Percentiles rank a stretch among this genome's conserved stretches.
Conservation (phyloP, 345 rosid species). For the Aquilaria sinensis region DNA sequence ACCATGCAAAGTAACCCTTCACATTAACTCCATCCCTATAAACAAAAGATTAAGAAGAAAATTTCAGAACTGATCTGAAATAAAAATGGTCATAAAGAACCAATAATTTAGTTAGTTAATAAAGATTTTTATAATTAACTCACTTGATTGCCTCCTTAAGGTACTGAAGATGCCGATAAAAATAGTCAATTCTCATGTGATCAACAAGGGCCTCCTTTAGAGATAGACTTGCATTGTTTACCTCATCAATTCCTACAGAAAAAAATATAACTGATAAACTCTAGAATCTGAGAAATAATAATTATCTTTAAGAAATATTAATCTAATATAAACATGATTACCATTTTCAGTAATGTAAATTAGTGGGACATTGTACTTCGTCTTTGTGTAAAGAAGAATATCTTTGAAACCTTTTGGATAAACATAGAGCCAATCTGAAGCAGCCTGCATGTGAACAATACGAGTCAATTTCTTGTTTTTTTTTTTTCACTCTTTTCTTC, state of each 20-base stretch:
- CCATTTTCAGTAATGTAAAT: slow-evolving; percentile 38
- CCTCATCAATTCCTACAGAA: slow-evolving; percentile 15
- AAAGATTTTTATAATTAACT: not conserved
- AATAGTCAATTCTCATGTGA: slow-evolving; percentile 18
- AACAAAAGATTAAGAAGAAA: not conserved
- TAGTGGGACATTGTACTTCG: slow-evolving; percentile 24
- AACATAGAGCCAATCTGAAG: slow-evolving; percentile 12
- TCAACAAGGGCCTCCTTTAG: slow-evolving; percentile 17
- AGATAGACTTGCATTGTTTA: slow-evolving; percentile 11
- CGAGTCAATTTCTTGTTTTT: too few species aligned
- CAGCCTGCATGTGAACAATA: slow-evolving; percentile 1
- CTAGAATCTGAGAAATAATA: too few species aligned
- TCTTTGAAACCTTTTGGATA: slow-evolving; percentile 19
- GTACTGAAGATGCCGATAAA: slow-evolving; percentile 17
- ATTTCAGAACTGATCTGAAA: too few species aligned
- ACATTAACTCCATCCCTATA: slow-evolving; percentile 25
- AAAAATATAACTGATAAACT: not conserved
- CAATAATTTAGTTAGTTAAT: not conserved
- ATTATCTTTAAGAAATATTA: too few species aligned
- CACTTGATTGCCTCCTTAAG: slow-evolving; percentile 20
- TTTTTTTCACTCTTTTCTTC: too few species aligned
- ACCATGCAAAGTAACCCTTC: slow-evolving; percentile 42
- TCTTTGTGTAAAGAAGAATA: slow-evolving; percentile 15
- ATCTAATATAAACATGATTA: not conserved
- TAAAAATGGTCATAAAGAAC: not conserved